Percentiles rank a stretch among this genome's conserved stretches.
These are phyloP conservation scores for Pulveroboletus sp. DNA, from an alignment of 768 basidiomycete genomes.

Conservation along the genomic window DNA sequence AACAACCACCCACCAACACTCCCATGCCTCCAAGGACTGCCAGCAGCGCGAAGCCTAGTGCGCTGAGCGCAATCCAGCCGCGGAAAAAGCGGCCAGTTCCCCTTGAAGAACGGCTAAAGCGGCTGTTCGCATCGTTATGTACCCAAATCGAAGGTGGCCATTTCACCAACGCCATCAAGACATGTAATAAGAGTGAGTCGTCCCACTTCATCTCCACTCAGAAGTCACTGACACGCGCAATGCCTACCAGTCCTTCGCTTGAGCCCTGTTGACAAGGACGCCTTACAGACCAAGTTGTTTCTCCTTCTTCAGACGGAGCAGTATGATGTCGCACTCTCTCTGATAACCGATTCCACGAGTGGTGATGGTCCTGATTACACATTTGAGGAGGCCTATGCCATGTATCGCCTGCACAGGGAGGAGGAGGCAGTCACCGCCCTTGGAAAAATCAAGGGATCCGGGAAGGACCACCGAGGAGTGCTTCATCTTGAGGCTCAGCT, in stretches of 20 bases:
- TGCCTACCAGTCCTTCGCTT: slow-evolving; percentile 59
- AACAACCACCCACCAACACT: background rate
- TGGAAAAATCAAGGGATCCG: slow-evolving; percentile 40
- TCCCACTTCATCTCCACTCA: slow-evolving; percentile 18
- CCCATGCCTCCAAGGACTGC: slow-evolving; percentile 20
- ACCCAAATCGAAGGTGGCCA: slow-evolving; percentile 91
- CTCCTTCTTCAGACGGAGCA: slow-evolving; percentile 84
- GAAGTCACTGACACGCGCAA: slow-evolving; percentile 17
- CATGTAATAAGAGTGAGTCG: slow-evolving; percentile 82
- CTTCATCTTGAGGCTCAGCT: slow-evolving; percentile 85
- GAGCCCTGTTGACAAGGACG: slow-evolving; percentile 63
- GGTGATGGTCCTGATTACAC: slow-evolving; percentile 20
- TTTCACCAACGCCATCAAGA: slow-evolving; percentile 80
- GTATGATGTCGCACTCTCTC: slow-evolving; percentile 60
- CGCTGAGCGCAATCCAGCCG: slow-evolving; percentile 4
- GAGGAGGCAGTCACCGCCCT: slow-evolving; percentile 58
- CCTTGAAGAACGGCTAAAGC: slow-evolving; percentile 37
- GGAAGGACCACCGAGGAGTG: slow-evolving; percentile 53
- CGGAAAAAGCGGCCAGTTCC: slow-evolving; percentile 22
- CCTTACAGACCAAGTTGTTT: slow-evolving; percentile 80
- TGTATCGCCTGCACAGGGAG: slow-evolving; percentile 81
- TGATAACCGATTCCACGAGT: slow-evolving; percentile 37
- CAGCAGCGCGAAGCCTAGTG: slow-evolving; percentile 4
- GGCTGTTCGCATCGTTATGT: slow-evolving; percentile 72
- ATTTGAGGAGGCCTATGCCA: slow-evolving; percentile 76